These are phyloP conservation scores for Pseudogymnoascus sp. DNA, from an alignment of 2,329 filamentous ascomycete species.

Conservation along the genomic window DNA sequence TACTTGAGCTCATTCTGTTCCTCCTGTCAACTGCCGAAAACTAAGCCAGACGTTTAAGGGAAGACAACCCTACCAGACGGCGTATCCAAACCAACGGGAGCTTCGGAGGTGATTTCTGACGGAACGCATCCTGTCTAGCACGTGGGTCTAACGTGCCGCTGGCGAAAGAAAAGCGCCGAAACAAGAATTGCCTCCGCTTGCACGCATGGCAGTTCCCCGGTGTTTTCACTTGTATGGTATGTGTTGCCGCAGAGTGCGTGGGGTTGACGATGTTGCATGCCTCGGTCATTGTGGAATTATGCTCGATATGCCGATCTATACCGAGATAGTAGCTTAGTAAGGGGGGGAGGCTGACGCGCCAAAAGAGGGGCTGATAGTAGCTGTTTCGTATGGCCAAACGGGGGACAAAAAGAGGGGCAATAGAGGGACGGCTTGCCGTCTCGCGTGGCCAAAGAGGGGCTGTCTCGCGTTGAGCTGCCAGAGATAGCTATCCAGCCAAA, in stretches of 20 bases:
- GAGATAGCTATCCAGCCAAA: neutral
- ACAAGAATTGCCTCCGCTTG: neutral
- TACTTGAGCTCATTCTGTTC: neutral
- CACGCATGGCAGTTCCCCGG: neutral
- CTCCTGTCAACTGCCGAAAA: neutral
- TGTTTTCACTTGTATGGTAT: neutral
- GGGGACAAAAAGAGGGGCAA: neutral
- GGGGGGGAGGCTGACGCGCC: neutral
- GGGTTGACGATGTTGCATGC: neutral
- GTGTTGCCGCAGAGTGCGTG: neutral
- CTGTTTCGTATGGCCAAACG: neutral
- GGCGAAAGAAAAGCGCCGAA: neutral
- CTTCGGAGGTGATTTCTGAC: neutral
- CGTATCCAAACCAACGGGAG: neutral
- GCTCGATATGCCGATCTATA: neutral
- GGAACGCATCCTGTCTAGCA: neutral
- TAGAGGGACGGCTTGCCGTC: neutral
- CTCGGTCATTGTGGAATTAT: neutral
- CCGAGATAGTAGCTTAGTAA: neutral
- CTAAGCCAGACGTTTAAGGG: neutral
- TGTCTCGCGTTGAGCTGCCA: neutral
- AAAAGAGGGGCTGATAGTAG: neutral
- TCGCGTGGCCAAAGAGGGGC: neutral
- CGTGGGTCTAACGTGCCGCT: neutral
- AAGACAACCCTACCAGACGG: neutral